These are phyloP conservation scores for Crithidia expoeki DNA, from an alignment of 208 protist species.

Conservation along the genomic window DNA sequence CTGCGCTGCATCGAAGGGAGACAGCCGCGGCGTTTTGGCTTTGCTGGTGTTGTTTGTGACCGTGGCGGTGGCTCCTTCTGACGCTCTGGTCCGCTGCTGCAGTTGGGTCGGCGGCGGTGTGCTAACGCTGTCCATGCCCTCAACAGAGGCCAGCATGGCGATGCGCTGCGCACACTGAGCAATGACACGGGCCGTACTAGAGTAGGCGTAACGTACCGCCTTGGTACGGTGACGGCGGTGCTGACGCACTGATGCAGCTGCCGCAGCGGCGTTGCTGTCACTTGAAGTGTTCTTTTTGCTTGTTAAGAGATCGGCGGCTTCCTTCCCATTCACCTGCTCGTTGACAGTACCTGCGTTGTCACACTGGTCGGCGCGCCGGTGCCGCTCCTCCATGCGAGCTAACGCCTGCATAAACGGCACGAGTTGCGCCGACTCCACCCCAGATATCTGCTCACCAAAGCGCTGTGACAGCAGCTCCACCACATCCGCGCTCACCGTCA, in stretches of 20 bases:
- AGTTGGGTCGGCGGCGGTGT: too few relatives aligned
- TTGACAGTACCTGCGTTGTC: not conserved
- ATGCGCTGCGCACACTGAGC: conserved; percentile 32
- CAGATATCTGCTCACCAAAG: conserved; percentile 56
- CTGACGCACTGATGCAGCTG: not conserved
- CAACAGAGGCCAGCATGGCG: conserved; percentile 3
- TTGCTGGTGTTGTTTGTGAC: not conserved
- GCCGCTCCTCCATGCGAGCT: conserved; percentile 28
- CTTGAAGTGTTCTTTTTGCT: not conserved
- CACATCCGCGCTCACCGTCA: conserved; percentile 47
- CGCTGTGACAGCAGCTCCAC: conserved; percentile 69
- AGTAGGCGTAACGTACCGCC: conserved; percentile 13
- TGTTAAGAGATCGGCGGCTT: not conserved
- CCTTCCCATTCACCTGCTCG: not conserved
- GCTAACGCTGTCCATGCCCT: not conserved
- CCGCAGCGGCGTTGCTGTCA: not conserved
- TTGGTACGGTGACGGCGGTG: not conserved
- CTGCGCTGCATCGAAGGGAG: conserved; percentile 15
- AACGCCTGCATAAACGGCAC: conserved; percentile 55
- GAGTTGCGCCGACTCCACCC: conserved; percentile 58
- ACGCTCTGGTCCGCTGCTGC: too few relatives aligned
- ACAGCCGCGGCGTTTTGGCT: not conserved
- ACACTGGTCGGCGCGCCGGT: not conserved
- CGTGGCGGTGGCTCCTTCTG: too few relatives aligned
- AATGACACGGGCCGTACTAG: conserved; percentile 23